Base-by-base conservation (phyloP, 805 yeast species). In the Vanderwaltozyma verrucispora region DNA sequence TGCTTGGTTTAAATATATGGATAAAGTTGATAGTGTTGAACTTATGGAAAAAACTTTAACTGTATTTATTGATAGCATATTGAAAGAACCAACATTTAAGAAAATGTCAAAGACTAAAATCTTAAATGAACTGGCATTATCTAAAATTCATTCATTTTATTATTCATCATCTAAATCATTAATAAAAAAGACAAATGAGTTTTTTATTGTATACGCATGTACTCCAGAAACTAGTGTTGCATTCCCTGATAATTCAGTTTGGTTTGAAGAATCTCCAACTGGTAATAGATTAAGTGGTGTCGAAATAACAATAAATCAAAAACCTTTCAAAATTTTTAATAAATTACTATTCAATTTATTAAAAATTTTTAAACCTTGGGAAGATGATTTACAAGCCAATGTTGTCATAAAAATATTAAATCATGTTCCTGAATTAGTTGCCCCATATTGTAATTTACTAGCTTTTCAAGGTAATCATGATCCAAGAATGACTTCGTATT, bases 361-460 rank as follows among this genome's bases (percentile, higher is more conserved):
- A 17, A 75, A 75, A 7, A 63, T 68, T 23, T 64, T 88, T 49
- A 84, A 81, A 48, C 95, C 96, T 1, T 78, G 94, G 84, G 87
- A 82, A 44, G 80, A 82, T 43, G 71, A 69, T 15, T 41, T 61
- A 20, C 94, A 86, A 48, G 62, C 78, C 39, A 69, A 70, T 12
- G 65, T 81, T 14, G 70, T 69, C 0, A 49, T 75, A 7, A 52
- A 59, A 11, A 68, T 82, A 14, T 62, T 89, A 28, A 42, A 58
- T 4, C 52, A 63, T 26, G 65, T 74, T 29, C 82, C 84, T 2
- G 96, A 87, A 49, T 63, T 89, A 17, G 68, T 83, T 1, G 77
- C 85, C 1, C 82, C 87, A 1, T 88, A 80, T 47, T 68, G 75
- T 45, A 64, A 70, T 39, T 69, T 75, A 60, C 50, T 77, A 12